Conservation (phyloP, 176 grass and related monocot genomes). For the Ensete glaucum region DNA sequence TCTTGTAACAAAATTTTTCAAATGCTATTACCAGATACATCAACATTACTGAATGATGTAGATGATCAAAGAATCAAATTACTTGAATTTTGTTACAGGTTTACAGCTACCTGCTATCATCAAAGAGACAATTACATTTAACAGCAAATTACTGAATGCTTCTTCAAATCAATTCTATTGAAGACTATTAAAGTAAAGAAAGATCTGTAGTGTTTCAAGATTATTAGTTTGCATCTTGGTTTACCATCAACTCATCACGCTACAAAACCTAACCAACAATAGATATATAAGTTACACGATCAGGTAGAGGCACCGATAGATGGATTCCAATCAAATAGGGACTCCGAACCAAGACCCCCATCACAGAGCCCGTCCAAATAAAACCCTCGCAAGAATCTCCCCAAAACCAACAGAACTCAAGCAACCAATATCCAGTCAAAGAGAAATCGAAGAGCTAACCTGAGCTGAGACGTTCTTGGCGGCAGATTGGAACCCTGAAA, state of each 20-base stretch:
- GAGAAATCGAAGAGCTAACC: conserved; percentile 25
- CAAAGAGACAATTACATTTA: neutral
- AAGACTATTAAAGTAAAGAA: neutral
- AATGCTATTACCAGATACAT: neutral
- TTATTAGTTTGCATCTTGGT: neutral
- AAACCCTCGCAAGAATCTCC: neutral
- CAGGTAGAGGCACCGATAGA: neutral
- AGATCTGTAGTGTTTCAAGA: neutral
- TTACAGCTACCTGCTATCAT: neutral
- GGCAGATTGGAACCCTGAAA: conserved; percentile 66
- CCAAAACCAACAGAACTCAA: neutral
- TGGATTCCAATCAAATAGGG: neutral
- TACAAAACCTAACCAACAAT: neutral
- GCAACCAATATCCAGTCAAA: neutral
- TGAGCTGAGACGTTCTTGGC: conserved; percentile 77
- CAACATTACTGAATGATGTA: neutral
- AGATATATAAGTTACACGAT: neutral
- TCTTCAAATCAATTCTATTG: neutral
- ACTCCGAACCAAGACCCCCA: neutral
- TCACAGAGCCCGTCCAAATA: neutral
- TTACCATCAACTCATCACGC: neutral
- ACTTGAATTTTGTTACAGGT: neutral
- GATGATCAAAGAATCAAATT: neutral
- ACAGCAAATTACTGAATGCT: neutral
- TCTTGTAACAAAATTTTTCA: conserved; percentile 33